Evolutionary conservation across 306 rosid genomes (phyloP), one percentile per base, ranked within the genome.

Genomic region (Castanopsis chinensis): DNA sequence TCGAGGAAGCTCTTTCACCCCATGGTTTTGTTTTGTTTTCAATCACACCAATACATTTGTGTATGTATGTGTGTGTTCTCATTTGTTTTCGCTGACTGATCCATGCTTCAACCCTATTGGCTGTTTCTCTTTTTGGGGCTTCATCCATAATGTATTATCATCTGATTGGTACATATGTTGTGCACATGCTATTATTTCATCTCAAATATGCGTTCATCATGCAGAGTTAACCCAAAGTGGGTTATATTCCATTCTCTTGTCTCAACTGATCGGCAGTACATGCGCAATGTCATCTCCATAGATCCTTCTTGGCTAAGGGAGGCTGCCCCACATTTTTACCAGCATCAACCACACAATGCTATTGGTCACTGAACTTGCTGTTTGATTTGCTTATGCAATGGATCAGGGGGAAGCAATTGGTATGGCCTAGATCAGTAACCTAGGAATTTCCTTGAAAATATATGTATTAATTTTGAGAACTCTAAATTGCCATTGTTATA

Each of bases 151-250:
- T 19, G 23, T 32, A 10, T 67, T 67, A 30, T 68, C 21, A 35
- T 35, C n/a, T 35, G 25, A 33, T n/a, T 8, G 2, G 52, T 33
- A 3, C 19, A 23, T 33, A 4, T 19, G 71, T 33, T 35, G 51
- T 68, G 27, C 52, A 1, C 25, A 68, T 80, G 56, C 51, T 19
- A 3, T 53, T 27, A 10, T 56, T 45, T 78, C 9, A 18, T 75
- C 72, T 68, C 8, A 37, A 68, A 9, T 8, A 2, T 73, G 45
- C 15, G 59, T 59, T 76, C 45, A 49, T 19, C 45, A 79, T 85
- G 87, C 92, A 94, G 98, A 83, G 97, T 94, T 30, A 94, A 91
- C 87, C 99, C 99, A 20, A 94, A 92, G 87, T 94, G 97, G 97
- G 90, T 94, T 53, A 53, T 92, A 63, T 94, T 82, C 88, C 89